A percentile compares a stretch with the other conserved stretches of the same genome.
Conservation (phyloP, 129 eudicot genomes). For the Escallonia herrerae region DNA sequence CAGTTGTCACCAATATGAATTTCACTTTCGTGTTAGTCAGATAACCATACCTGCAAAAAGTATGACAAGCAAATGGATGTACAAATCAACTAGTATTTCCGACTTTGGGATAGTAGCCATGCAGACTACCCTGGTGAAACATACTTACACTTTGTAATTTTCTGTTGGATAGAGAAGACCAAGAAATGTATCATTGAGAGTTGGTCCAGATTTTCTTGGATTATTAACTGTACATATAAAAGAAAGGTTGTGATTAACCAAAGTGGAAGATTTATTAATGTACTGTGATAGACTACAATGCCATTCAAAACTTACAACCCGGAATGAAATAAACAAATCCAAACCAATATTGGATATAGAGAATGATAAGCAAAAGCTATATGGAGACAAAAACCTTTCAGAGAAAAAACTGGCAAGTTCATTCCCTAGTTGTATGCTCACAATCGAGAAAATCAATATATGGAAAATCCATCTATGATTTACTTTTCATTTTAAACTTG, state of each 20-base stretch:
- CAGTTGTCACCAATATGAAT: conserved; percentile 93
- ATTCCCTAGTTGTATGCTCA: no score
- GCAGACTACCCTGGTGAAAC: conserved; percentile 4
- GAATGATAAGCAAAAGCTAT: no score
- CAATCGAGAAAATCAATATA: no score
- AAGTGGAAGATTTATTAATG: no score
- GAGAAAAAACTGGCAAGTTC: no score
- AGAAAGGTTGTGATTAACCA: not conserved
- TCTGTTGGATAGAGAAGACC: conserved; percentile 94
- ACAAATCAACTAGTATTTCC: not conserved
- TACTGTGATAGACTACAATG: no score
- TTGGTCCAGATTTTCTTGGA: conserved; percentile 93
- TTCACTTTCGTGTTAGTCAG: conserved; percentile 97
- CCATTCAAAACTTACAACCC: no score
- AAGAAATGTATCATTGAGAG: conserved; percentile 93
- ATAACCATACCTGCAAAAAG: conserved; percentile 80
- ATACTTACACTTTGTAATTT: conserved; percentile 88
- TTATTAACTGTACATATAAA: conserved; percentile 63
- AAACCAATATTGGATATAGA: no score
- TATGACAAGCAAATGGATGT: not conserved
- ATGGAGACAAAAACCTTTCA: no score
- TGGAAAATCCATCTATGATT: no score
- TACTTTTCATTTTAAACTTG: no score
- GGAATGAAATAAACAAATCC: no score
- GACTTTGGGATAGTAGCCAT: not conserved